Base-by-base conservation (phyloP, 768 basidiomycete genomes). In the Leccinum variicolor region DNA sequence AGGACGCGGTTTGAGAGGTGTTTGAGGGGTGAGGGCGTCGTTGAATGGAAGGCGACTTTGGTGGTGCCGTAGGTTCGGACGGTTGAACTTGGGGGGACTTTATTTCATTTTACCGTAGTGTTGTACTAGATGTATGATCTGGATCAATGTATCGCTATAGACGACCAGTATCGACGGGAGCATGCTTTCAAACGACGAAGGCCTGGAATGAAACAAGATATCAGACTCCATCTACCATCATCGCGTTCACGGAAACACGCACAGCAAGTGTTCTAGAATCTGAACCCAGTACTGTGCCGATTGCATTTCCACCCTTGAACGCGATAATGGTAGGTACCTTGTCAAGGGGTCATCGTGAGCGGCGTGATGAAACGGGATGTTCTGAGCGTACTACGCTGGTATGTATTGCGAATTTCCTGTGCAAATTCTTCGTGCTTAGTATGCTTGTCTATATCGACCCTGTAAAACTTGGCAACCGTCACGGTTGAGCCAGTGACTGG, bases 31-130 rank as follows among this genome's bases (percentile, higher is more conserved):
- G 62, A 62, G 8, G 3, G 15, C 0, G 70, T 66, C 14, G 78
- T 76, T 3, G 69, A 68, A 29, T 92, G 90, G 83, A 69, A 72
- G 51, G 86, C 86, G 68, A 76, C 79, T 62, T 75, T 77, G n/a
- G 57, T 90, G 6, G 88, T 87, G 19, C 89, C 90, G 6, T 92
- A 59, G 28, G 48, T 19, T 25, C 25, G 46, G 55, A 50, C 13
- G 34, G 6, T 6, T 6, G 15, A 6, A 34, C 13, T n/a, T n/a
- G n/a, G n/a, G n/a, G n/a, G 11, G 28, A n/a, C 0, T 36, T 36
- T 17, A 36, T 17, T 8, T 17, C 34, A 36, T 3, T 34, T 3
- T 34, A 34, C 33, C 6, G 7, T 34, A 7, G 6, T 34, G 14
- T 34, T 14, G 33, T n/a, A n/a, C n/a, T 34, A 15, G 33, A 34